phyloP scores from a whole-genome alignment of 2,329 filamentous ascomycete genomes.

The Fusarium temperatum region DNA sequence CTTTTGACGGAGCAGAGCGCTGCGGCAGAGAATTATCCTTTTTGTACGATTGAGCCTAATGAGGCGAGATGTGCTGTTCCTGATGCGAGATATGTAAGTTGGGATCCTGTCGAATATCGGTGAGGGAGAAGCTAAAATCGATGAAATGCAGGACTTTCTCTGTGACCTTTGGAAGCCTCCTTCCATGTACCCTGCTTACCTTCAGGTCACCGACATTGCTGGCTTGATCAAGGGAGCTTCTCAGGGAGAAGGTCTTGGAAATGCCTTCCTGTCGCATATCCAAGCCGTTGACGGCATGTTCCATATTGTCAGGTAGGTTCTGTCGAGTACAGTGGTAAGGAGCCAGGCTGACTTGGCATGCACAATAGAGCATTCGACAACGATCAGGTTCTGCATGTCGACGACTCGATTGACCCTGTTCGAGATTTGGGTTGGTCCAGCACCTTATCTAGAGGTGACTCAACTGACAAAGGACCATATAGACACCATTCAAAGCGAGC shows the following conservation, averaged over 20 bases:
- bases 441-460: background rate
- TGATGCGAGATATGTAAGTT: constrained; percentile 54
- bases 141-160: constrained; percentile 50
- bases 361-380: constrained; percentile 53
- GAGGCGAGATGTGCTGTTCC: constrained; percentile 57
- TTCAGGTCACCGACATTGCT: constrained; percentile 57
- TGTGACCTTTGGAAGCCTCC: constrained; percentile 57
- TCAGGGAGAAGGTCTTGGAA: constrained; percentile 55
- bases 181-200: constrained; percentile 55
- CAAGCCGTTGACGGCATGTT: constrained; percentile 58
- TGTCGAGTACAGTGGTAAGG: fast-evolving
- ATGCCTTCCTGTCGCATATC: constrained; percentile 57
- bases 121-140: background rate
- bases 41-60: constrained; percentile 58
- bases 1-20: constrained; percentile 57
- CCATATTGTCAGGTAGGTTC: constrained; percentile 52
- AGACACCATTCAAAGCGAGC: constrained; percentile 43
- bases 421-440: constrained; percentile 51
- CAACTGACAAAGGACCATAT: background rate
- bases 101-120: background rate
- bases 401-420: constrained; percentile 56
- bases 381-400: constrained; percentile 56
- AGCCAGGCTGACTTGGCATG: background rate
- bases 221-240: constrained; percentile 57
- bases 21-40: constrained; percentile 56